Evolutionary conservation across 176 grass and related monocot species (phyloP), one percentile per base, ranked within the genome.

Genomic region (Pontederia crassipes): DNA sequence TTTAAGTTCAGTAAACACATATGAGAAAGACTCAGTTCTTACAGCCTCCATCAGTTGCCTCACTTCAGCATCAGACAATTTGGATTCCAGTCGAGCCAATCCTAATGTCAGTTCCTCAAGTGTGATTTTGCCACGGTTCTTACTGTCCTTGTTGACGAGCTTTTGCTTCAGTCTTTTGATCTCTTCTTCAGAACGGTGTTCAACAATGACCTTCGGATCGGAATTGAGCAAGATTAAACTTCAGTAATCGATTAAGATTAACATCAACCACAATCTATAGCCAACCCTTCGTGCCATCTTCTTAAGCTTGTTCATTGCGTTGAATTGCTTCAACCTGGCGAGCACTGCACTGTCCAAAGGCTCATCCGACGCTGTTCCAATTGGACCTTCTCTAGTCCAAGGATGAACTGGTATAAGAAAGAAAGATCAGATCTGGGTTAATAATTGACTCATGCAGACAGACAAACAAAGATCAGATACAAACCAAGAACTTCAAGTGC

Each of bases 141-240:
- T 87, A 8, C 87, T 96, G 71, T 96, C 92, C 59, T 90, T 96
- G 62, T 96, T 96, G 61, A 61, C n/a, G n/a, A n/a, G n/a, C n/a
- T n/a, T n/a, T n/a, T n/a, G n/a, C n/a, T n/a, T n/a, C n/a, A n/a
- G n/a, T n/a, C n/a, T n/a, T n/a, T n/a, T n/a, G n/a, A n/a, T n/a
- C n/a, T n/a, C n/a, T n/a, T n/a, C n/a, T n/a, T n/a, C n/a, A 77
- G 51, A 96, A 96, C 92, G 90, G 90, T 75, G n/a, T 96, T 86
- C 68, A 90, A 90, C 59, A 73, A 96, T 96, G 56, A 96, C 92
- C 92, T 96, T n/a, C n/a, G 68, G 17, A 72, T 35, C 28, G 15
- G 32, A 73, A 24, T 2, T 49, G 56, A n/a, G n/a, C n/a, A 18
- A 54, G 63, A 40, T 61, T 45, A 52, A n/a, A n/a, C n/a, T n/a